Base-by-base conservation (phyloP, 805 yeast genomes). In the Sugiyamaella americana region DNA sequence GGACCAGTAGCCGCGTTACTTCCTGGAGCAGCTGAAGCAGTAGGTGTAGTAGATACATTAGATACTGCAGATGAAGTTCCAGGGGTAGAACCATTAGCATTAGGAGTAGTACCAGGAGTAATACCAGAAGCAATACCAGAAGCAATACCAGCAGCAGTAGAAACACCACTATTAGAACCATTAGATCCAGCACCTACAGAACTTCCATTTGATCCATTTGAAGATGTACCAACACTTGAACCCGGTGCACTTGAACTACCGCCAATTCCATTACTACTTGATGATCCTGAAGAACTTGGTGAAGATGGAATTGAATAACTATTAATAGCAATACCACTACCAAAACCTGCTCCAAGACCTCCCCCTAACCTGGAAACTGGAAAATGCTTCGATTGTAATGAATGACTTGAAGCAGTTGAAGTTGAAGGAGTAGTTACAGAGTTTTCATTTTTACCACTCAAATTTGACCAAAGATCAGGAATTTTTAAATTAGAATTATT, bases 81-180 rank as follows among this genome's bases (percentile, higher is more conserved):
- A 22, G 53, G 32, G n/a, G 17, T 22, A 2, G 43, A 41, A 13
- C 22, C 20, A n/a, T n/a, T 11, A 3, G 44, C 16, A 19, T 42
- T 34, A 40, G 51, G 43, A 48, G 50, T 56, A 51, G 29, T 36
- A 26, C 52, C 47, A 22, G 53, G 32, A 5, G 51, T n/a, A n/a
- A n/a, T n/a, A n/a, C n/a, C n/a, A n/a, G n/a, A n/a, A n/a, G n/a
- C n/a, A n/a, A n/a, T n/a, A n/a, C n/a, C n/a, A n/a, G n/a, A n/a
- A n/a, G n/a, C n/a, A n/a, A n/a, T n/a, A n/a, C n/a, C n/a, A n/a
- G 24, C n/a, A n/a, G n/a, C n/a, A n/a, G n/a, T n/a, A n/a, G n/a
- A n/a, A n/a, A n/a, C n/a, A n/a, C n/a, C n/a, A n/a, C n/a, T n/a
- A n/a, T n/a, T n/a, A n/a, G n/a, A n/a, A n/a, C n/a, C n/a, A n/a